A percentile compares a stretch with the other conserved stretches of the same genome.
These are phyloP conservation scores for Holtermannia corniformis DNA, from an alignment of 768 basidiomycete species.

Conservation along the genomic window DNA sequence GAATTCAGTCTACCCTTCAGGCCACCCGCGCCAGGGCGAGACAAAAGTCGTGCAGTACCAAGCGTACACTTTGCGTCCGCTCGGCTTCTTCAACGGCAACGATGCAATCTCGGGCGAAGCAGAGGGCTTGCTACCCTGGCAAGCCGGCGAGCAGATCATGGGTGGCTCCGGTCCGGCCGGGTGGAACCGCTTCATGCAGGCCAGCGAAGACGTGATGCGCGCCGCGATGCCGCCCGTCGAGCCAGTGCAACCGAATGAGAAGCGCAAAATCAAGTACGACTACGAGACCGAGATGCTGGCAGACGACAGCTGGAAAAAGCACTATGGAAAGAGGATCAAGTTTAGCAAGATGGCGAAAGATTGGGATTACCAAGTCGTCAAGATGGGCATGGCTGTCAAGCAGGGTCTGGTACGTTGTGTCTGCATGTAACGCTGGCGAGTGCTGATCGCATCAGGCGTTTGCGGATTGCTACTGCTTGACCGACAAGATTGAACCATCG, in stretches of 20 bases:
- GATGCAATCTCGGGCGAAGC: neutral
- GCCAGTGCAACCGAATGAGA: too few species aligned
- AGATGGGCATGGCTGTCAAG: conserved; percentile 10
- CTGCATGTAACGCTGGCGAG: conserved; percentile 12
- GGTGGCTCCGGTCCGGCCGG: neutral
- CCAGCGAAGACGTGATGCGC: neutral
- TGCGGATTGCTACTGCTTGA: neutral
- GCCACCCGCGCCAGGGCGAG: neutral
- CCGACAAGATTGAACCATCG: neutral
- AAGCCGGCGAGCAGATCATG: neutral
- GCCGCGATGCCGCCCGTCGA: too few species aligned
- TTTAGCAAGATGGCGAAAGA: conserved; percentile 14
- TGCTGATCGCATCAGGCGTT: conserved; percentile 16
- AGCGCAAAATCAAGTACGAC: neutral
- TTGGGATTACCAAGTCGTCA: conserved; percentile 29
- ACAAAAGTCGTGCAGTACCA: neutral
- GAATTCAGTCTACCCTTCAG: neutral
- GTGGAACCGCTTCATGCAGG: neutral
- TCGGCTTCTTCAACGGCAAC: neutral
- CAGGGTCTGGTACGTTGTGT: conserved; percentile 5
- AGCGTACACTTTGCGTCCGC: neutral
- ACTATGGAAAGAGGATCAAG: conserved; percentile 16
- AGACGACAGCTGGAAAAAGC: conserved; percentile 10
- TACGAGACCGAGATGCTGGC: conserved; percentile 1
- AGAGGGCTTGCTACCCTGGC: neutral